phyloP scores from a whole-genome alignment of 805 yeast genomes.

The Candida caryicola region DNA sequence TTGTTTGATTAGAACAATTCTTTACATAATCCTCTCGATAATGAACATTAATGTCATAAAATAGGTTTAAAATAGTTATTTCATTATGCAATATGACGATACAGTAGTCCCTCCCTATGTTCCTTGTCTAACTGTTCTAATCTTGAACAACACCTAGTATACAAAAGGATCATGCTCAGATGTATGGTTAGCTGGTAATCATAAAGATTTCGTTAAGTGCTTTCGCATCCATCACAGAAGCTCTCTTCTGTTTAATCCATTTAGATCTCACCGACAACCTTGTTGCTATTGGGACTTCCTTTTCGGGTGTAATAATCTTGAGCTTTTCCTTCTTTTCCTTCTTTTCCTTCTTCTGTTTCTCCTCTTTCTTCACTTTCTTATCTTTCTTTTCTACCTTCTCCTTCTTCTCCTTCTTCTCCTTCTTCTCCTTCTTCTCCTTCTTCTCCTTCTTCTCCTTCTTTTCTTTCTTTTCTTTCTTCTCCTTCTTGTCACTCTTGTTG shows the following conservation, averaged over 20 bases:
- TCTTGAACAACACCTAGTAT: too few species aligned
- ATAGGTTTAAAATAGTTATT: not conserved
- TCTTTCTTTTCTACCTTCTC: conserved; percentile 24
- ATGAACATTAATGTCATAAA: not conserved
- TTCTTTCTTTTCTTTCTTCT: conserved; percentile 22
- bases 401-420: conserved; percentile 26
- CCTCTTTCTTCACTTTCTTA: conserved; percentile 25
- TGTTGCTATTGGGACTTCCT: conserved; percentile 25
- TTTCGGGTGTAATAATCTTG: conserved; percentile 4
- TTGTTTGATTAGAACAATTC: conserved; percentile 14
- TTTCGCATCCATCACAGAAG: conserved; percentile 85
- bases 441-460: conserved; percentile 20
- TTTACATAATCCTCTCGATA: not conserved
- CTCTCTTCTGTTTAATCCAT: conserved; percentile 87
- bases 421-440: conserved; percentile 19
- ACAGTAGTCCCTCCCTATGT: too few species aligned
- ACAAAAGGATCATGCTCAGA: not conserved
- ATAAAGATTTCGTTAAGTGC: conserved; percentile 91
- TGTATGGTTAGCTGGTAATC: conserved; percentile 50
- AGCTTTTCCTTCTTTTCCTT: conserved; percentile 9
- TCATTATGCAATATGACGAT: too few species aligned
- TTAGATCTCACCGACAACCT: conserved; percentile 67
- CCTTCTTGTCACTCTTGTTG: conserved; percentile 23
- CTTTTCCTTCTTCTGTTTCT: conserved; percentile 12
- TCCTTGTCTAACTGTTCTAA: too few species aligned